These are phyloP conservation scores for Tulasnella sp. DNA, from an alignment of 768 basidiomycete genomes.

Conservation along the genomic window DNA sequence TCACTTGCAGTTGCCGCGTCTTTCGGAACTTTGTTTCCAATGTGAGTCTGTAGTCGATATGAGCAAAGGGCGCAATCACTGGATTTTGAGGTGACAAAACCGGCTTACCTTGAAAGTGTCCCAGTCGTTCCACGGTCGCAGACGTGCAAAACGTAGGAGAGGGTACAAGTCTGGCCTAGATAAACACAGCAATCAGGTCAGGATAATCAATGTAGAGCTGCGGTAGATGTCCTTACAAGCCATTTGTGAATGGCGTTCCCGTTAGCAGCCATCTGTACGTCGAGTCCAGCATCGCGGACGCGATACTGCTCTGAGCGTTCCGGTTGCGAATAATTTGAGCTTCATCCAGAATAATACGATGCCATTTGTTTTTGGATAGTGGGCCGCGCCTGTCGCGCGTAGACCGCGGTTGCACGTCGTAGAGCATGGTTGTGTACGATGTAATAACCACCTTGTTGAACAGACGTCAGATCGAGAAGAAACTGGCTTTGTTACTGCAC, in stretches of 20 bases:
- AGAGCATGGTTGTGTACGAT: constrained; percentile 67
- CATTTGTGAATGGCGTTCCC: constrained; percentile 70
- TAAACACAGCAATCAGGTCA: neutral
- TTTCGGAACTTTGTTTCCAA: neutral
- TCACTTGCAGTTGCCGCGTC: constrained; percentile 12
- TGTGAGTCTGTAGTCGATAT: neutral
- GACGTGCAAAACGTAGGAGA: constrained; percentile 62
- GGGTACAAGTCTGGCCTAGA: constrained; percentile 65
- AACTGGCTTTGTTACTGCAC: neutral
- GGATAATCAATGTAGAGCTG: constrained; percentile 17
- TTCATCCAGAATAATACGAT: constrained; percentile 71
- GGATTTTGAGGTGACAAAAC: constrained; percentile 43
- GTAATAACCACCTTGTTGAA: constrained; percentile 60
- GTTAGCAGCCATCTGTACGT: constrained; percentile 77
- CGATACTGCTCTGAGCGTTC: constrained; percentile 54
- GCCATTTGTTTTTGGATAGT: constrained; percentile 59
- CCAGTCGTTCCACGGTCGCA: constrained; percentile 66
- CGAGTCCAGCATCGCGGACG: constrained; percentile 55
- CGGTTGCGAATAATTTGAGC: constrained; percentile 73
- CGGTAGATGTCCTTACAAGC: constrained; percentile 43
- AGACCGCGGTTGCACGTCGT: constrained; percentile 44
- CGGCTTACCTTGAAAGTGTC: constrained; percentile 51
- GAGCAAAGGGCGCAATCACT: neutral
- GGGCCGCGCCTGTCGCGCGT: constrained; percentile 45
- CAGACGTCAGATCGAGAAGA: constrained; percentile 5